Conservation (phyloP, 768 basidiomycete genomes). For the Leccinellum luteum region DNA sequence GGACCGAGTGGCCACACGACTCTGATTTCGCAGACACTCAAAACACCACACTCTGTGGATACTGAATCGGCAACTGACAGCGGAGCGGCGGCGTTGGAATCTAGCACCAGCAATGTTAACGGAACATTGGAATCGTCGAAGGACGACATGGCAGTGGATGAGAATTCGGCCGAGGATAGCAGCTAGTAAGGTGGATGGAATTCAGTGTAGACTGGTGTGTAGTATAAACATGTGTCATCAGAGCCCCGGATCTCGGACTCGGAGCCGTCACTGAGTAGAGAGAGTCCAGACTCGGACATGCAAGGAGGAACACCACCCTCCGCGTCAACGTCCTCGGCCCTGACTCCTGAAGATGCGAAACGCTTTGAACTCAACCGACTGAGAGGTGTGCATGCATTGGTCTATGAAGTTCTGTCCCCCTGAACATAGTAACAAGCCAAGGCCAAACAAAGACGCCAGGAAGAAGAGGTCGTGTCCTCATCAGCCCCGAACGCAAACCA, state of each 20-base stretch:
- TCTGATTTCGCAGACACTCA: constrained; percentile 29
- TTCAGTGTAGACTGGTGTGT: not conserved
- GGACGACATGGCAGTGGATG: constrained; percentile 27
- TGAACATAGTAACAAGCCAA: constrained; percentile 51
- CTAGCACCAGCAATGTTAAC: constrained; percentile 14
- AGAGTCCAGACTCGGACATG: constrained; percentile 1
- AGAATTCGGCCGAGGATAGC: constrained; percentile 13
- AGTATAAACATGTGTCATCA: constrained; percentile 21
- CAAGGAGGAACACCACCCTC: constrained; percentile 4
- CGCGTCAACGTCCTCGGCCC: constrained; percentile 15
- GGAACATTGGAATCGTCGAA: constrained; percentile 17
- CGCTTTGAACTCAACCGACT: constrained; percentile 77
- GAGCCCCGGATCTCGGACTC: too few species aligned
- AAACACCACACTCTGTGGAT: constrained; percentile 32
- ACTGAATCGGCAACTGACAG: constrained; percentile 27
- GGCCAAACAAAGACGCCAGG: constrained; percentile 65
- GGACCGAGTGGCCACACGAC: constrained; percentile 73
- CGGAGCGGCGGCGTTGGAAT: constrained; percentile 15
- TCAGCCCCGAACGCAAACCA: constrained; percentile 57
- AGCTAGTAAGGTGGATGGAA: not conserved
- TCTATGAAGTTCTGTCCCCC: not conserved
- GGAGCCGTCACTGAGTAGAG: not conserved
- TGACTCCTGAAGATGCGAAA: constrained; percentile 68
- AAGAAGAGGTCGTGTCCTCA: constrained; percentile 50
- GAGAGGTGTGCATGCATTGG: constrained; percentile 47